phyloP scores from a whole-genome alignment of 2,329 filamentous ascomycete species.

The Colletotrichum tropicale region DNA sequence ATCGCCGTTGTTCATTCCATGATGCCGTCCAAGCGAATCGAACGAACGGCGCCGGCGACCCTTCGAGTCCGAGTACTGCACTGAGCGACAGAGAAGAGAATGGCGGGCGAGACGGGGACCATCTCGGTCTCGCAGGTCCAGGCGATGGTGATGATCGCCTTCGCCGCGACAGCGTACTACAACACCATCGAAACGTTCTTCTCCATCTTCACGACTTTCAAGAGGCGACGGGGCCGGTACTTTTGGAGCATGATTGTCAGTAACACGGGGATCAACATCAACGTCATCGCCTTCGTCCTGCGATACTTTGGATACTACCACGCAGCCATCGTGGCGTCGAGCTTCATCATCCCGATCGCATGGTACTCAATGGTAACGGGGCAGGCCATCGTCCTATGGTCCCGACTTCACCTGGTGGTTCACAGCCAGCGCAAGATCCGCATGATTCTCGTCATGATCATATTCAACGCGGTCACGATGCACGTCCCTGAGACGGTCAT shows the following conservation, averaged over 20 bases:
- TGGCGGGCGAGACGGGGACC: conserved; percentile 15
- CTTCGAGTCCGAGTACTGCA: background rate
- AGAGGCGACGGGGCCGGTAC: conserved; percentile 21
- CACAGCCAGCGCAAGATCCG: conserved; percentile 52
- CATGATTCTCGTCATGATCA: conserved; percentile 61
- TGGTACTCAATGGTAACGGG: conserved; percentile 61
- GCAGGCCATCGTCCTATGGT: conserved; percentile 66
- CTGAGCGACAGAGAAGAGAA: background rate
- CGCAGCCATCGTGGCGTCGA: conserved; percentile 23
- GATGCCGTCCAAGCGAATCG: background rate
- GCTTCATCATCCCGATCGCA: conserved; percentile 37
- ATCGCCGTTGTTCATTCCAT: background rate
- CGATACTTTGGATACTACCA: conserved; percentile 32
- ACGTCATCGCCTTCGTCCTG: conserved; percentile 31
- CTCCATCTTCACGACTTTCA: conserved; percentile 26
- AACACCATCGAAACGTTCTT: conserved; percentile 23
- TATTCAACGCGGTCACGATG: conserved; percentile 55
- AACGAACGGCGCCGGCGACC: background rate
- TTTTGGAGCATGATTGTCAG: conserved; percentile 27
- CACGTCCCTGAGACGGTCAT: conserved; percentile 60
- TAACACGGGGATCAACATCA: conserved; percentile 24
- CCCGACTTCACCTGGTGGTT: conserved; percentile 63
- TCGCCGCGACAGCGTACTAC: conserved; percentile 32
- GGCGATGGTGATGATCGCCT: conserved; percentile 34
- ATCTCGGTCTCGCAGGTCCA: conserved; percentile 12